A percentile compares a stretch with the other conserved stretches of the same genome.
These are phyloP conservation scores for Phytophthora pini DNA, from an alignment of 352 stramenopile genomes.

Conservation along the genomic window DNA sequence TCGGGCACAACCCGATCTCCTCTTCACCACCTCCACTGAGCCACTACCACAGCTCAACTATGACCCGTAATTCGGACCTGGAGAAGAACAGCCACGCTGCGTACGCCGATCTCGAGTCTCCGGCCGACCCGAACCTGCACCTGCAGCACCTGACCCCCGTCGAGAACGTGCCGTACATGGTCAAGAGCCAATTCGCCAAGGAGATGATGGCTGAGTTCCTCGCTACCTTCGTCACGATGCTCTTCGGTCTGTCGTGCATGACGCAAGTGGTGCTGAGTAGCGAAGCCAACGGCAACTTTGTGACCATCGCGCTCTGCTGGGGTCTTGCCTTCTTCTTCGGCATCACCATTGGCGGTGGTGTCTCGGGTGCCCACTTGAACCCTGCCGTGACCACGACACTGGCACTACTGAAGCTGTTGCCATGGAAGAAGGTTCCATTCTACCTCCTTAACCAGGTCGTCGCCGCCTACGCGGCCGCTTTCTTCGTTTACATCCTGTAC, in stretches of 20 bases:
- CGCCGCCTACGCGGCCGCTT: conserved; percentile 40
- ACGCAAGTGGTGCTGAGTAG: conserved; percentile 26
- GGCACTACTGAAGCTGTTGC: conserved; percentile 37
- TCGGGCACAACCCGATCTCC: conserved; percentile 6
- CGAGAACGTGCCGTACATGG: conserved; percentile 35
- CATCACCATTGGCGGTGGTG: conserved; percentile 34
- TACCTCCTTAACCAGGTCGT: conserved; percentile 51
- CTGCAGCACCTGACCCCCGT: conserved; percentile 21
- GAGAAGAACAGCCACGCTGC: conserved; percentile 28
- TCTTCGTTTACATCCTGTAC: conserved; percentile 56
- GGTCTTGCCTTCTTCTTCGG: conserved; percentile 50
- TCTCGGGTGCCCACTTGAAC: conserved; percentile 47
- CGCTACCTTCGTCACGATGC: conserved; percentile 35
- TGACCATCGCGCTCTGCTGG: conserved; percentile 47
- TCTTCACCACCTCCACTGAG: conserved; percentile 1
- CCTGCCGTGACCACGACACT: conserved; percentile 32
- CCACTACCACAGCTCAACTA: neutral
- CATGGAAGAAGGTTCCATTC: conserved; percentile 50
- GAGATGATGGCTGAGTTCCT: conserved; percentile 46
- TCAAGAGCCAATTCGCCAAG: conserved; percentile 46
- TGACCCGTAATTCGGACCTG: conserved; percentile 25
- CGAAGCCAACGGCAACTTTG: conserved; percentile 26
- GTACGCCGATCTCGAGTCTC: conserved; percentile 29
- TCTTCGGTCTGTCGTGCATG: conserved; percentile 33
- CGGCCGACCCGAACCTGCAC: conserved; percentile 12